phyloP scores from a whole-genome alignment of 2,329 filamentous ascomycete genomes.

The Ophiobolus disseminans region DNA sequence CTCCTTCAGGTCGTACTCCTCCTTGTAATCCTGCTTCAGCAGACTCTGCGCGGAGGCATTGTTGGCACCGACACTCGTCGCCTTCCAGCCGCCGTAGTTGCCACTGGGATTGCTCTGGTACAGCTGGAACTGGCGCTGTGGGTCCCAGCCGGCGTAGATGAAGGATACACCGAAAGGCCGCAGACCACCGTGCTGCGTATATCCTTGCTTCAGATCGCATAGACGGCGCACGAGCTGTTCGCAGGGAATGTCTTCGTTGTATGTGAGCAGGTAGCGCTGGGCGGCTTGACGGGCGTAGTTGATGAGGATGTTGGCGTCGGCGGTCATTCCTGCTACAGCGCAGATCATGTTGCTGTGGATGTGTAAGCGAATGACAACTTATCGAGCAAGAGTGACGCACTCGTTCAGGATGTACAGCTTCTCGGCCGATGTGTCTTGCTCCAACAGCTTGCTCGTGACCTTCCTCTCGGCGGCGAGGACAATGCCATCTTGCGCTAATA shows the following conservation, averaged over 20 bases:
- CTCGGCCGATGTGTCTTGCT: conserved; percentile 99
- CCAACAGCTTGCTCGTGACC: conserved; percentile 97
- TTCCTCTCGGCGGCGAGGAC: conserved; percentile 97
- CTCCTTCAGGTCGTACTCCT: conserved; percentile 94
- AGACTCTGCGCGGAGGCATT: conserved; percentile 96
- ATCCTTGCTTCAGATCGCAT: conserved; percentile 98
- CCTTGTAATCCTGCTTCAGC: conserved; percentile 99
- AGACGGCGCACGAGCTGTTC: conserved; percentile 96
- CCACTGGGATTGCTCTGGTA: conserved; percentile 99
- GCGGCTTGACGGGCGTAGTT: conserved; percentile 98
- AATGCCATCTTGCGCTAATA: conserved; percentile 97
- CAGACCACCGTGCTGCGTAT: conserved; percentile 98
- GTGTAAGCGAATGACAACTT: conserved; percentile 8
- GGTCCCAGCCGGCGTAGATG: conserved; percentile 99
- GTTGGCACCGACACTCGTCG: conserved; percentile 96
- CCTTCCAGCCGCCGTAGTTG: conserved; percentile 99
- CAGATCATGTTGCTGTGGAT: conserved; percentile 94
- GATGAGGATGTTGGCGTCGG: conserved; percentile 99
- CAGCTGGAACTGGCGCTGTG: conserved; percentile 94
- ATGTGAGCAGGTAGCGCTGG: conserved; percentile 96
- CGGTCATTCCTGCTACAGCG: conserved; percentile 98
- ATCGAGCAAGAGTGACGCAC: conserved; percentile 60
- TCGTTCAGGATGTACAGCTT: conserved; percentile 99
- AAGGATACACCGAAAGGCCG: conserved; percentile 98
- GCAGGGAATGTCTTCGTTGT: conserved; percentile 99